phyloP scores from a whole-genome alignment of 192 early-diverging fungal species.

The Coemansia sp. region DNA sequence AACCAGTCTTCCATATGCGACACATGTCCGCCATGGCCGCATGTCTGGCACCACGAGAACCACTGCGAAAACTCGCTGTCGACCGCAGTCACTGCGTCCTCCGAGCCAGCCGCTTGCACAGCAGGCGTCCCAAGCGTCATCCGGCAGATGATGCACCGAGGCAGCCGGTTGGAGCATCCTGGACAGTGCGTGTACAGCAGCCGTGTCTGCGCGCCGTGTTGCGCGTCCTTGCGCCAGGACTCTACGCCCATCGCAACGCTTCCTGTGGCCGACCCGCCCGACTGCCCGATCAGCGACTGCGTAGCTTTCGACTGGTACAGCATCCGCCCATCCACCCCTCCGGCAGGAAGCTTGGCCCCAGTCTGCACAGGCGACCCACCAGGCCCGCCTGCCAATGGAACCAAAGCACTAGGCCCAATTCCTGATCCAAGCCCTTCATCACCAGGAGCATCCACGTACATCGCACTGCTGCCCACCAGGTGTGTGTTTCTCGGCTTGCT shows the following conservation, averaged over 20 bases:
- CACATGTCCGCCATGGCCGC: slow-evolving; percentile 94
- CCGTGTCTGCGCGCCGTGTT: slow-evolving; percentile 35
- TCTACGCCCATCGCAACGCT: slow-evolving; percentile 6
- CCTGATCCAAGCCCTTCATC: slow-evolving; percentile 8
- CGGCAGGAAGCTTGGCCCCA: slow-evolving; percentile 9
- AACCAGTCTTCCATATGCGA: slow-evolving; percentile 93
- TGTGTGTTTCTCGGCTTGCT: slow-evolving; percentile 14
- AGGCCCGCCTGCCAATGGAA: slow-evolving; percentile 7
- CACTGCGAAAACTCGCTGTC: slow-evolving; percentile 74
- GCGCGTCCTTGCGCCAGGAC: slow-evolving; percentile 22
- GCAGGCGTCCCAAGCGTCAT: slow-evolving; percentile 50
- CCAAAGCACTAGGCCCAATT: neutral
- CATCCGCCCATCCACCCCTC: slow-evolving; percentile 18
- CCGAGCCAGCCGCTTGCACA: neutral
- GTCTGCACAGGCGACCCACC: slow-evolving; percentile 13
- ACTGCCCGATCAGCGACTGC: slow-evolving; percentile 25
- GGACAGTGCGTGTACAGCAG: slow-evolving; percentile 46
- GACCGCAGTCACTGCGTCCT: neutral
- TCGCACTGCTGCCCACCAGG: slow-evolving; percentile 8
- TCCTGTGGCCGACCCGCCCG: slow-evolving; percentile 3
- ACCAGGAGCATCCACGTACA: slow-evolving; percentile 1
- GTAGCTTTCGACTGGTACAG: slow-evolving; percentile 11
- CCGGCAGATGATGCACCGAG: slow-evolving; percentile 51
- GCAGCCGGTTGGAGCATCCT: slow-evolving; percentile 36
- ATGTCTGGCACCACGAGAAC: slow-evolving; percentile 99